Conservation (phyloP, 768 basidiomycete genomes). For the Tulasnella sp. region DNA sequence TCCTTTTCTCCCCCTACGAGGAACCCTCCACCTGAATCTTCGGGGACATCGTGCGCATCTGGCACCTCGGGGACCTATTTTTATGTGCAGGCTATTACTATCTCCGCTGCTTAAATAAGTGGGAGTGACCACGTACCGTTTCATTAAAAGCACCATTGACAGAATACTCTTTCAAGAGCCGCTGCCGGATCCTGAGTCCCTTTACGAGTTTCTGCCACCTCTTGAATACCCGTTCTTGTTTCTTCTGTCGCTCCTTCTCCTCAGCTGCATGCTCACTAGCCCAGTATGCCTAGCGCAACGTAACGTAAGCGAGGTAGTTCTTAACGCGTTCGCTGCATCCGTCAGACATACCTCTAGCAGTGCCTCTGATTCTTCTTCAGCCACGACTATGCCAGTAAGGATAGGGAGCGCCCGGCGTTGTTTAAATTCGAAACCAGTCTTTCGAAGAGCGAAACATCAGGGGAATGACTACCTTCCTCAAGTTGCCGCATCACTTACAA, state of each 20-base stretch:
- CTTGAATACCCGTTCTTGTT: conserved; percentile 74
- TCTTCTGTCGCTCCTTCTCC: conserved; percentile 70
- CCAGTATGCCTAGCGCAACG: conserved; percentile 65
- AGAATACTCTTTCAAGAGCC: conserved; percentile 72
- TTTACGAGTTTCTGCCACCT: conserved; percentile 85
- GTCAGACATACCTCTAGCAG: conserved; percentile 73
- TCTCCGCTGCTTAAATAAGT: background rate
- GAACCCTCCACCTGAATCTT: conserved; percentile 50
- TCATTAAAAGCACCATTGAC: conserved; percentile 22
- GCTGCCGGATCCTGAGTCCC: conserved; percentile 79
- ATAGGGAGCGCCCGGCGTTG: conserved; percentile 84
- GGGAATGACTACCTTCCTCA: conserved; percentile 19
- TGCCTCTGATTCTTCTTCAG: conserved; percentile 67
- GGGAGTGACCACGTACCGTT: conserved; percentile 3
- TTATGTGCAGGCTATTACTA: background rate
- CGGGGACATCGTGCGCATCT: background rate
- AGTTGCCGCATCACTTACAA: conserved; percentile 54
- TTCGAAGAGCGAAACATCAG: background rate
- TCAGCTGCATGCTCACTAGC: conserved; percentile 73
- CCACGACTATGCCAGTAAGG: conserved; percentile 80
- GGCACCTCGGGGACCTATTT: background rate
- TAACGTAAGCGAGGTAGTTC: conserved; percentile 21
- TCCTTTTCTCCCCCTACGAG: conserved; percentile 60
- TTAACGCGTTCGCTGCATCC: background rate
- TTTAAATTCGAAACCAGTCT: conserved; percentile 97